phyloP scores from a whole-genome alignment of 805 yeast genomes.

The Candida sonorensis region DNA sequence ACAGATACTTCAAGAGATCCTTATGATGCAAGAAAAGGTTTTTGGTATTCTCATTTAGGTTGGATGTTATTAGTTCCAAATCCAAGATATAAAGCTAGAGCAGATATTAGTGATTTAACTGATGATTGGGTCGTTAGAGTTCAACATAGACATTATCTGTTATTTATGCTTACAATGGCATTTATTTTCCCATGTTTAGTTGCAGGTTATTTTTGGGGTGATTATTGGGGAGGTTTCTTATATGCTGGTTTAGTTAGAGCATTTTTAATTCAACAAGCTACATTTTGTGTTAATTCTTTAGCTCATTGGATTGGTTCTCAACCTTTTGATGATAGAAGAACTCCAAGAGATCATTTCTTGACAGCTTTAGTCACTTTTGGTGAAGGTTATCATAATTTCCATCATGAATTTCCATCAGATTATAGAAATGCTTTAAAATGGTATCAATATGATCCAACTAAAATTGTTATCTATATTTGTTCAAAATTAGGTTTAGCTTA shows the following conservation, averaged over 20 bases:
- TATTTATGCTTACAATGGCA: conserved; percentile 54
- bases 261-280: conserved; percentile 72
- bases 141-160: conserved; percentile 73
- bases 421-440: conserved; percentile 82
- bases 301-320: conserved; percentile 85
- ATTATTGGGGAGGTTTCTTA: conserved; percentile 65
- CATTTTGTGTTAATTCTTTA: conserved; percentile 79
- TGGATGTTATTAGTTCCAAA: conserved; percentile 81
- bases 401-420: conserved; percentile 85
- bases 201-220: conserved; percentile 51
- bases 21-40: conserved; percentile 77
- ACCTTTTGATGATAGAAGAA: conserved; percentile 82
- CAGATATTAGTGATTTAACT: conserved; percentile 72
- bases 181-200: conserved; percentile 54
- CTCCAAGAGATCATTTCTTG: conserved; percentile 76
- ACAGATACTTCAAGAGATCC: conserved; percentile 82
- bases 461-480: conserved; percentile 48
- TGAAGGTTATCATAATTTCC: conserved; percentile 88
- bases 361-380: conserved; percentile 83
- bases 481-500: conserved; percentile 65
- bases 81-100: conserved; percentile 76
- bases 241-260: conserved; percentile 71
- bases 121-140: conserved; percentile 74
- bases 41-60: conserved; percentile 80
- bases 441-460: conserved; percentile 87